Evolutionary conservation across 441 rosid species (phyloP), one percentile per base, ranked within the genome.

Genomic region (Eruca vesicaria): DNA sequence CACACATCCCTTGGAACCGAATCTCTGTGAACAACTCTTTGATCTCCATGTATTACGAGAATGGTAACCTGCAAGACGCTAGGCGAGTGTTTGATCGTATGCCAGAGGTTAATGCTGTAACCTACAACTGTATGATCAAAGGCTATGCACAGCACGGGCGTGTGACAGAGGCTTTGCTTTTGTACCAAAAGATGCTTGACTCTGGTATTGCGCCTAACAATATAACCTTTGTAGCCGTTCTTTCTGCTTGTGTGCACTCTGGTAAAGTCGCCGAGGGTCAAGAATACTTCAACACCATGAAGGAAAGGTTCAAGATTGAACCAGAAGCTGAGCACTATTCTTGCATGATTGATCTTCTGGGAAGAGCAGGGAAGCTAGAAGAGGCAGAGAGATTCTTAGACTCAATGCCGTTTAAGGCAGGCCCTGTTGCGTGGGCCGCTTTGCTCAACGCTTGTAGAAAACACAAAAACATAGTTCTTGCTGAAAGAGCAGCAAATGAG

Each of bases 321-420:
- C 94, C 97, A 76, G 94, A 92, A 77, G 84, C 81, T 32, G 96
- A 92, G 75, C 99, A 94, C 75, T 94, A 87, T 83, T 84, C 97
- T 7, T 90, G 98, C 80, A 89, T 94, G 96, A 86, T 90, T 10
- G 97, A 90, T 88, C 85, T 92, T 65, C 64, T 94, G 38, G 90
- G 96, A 43, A 84, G 97, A 70, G 91, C 97, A n/a, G 98, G 99
- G 29, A 84, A 87, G 80, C 80, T 94, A 61, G 77, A 36, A 28
- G 96, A 90, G 80, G 98, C 97, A 12, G 90, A 86, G 85, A 88
- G 78, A 64, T 84, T 94, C 28, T 87, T 90, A 8, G 86, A 88
- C 64, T 80, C 79, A 8, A 90, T 92, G 97, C 94, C 98, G 36
- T 80, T 80, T 71, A 84, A 75, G 67, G 87, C 97, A 0, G 86